These are phyloP conservation scores for Nicotiana undulata DNA, from an alignment of 257 asterid genomes.

Conservation along the genomic window DNA sequence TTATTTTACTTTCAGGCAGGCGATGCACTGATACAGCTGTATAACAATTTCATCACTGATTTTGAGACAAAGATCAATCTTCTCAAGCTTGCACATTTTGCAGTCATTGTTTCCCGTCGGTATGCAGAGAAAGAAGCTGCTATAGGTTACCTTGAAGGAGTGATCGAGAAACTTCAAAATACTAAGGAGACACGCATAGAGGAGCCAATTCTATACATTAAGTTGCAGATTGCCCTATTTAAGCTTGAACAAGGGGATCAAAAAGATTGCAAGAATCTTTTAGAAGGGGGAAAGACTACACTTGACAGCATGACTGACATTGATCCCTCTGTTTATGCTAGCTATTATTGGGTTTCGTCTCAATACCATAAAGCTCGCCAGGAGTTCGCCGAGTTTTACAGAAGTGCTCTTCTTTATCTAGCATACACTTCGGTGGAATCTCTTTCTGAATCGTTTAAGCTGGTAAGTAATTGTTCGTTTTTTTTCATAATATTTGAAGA, in stretches of 20 bases:
- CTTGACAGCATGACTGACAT: conserved; percentile 97
- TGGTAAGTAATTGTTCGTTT: conserved; percentile 31
- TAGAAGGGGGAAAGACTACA: conserved; percentile 84
- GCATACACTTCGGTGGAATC: conserved; percentile 95
- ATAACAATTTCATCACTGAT: conserved; percentile 82
- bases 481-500: conserved; percentile 5
- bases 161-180: conserved; percentile 76
- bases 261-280: conserved; percentile 76
- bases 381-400: conserved; percentile 94
- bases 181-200: conserved; percentile 74
- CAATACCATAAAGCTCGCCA: conserved; percentile 75
- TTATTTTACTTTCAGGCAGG: conserved; percentile 45
- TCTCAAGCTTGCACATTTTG: conserved; percentile 96
- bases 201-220: conserved; percentile 82
- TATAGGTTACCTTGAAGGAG: conserved; percentile 73
- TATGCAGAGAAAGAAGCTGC: conserved; percentile 86
- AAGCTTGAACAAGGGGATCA: conserved; percentile 85
- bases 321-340: conserved; percentile 96
- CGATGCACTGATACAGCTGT: conserved; percentile 82
- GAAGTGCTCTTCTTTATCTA: conserved; percentile 83
- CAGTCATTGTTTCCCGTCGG: conserved; percentile 78
- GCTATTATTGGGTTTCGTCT: conserved; percentile 88
- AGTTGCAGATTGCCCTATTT: conserved; percentile 76
- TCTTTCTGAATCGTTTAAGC: conserved; percentile 81
- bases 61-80: conserved; percentile 96